Evolutionary conservation across 352 stramenopile species (phyloP), one percentile per base, ranked within the genome.

Genomic region (Globisporangium abappressorium): DNA sequence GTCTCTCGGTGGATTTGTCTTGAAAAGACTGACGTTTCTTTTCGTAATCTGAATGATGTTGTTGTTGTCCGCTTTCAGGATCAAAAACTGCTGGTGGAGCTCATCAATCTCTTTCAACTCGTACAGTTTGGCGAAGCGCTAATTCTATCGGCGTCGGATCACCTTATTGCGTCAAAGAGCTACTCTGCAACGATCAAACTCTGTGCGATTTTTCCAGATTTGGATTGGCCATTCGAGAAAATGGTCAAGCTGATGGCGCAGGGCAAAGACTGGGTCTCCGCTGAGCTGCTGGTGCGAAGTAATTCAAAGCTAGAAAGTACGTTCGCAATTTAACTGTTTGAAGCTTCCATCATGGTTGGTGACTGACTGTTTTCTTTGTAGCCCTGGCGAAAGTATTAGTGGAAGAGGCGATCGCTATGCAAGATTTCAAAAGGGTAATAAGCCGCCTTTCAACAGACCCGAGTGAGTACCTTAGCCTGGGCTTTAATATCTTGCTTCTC

Each of bases 401-500:
- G 8, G 62, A 92, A 14, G 72, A 83, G 70, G 76, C 80, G 6
- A 86, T 90, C 49, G 62, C 66, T 7, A 34, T 81, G 14, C 78
- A 75, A 20, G 81, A 92, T 1, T 89, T 90, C 61, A 90, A 90
- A 55, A 78, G 81, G 30, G 83, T 89, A 75, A 9, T 62, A 26
- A 4, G 11, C 18, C 18, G 7, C 18, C n/a, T 12, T 6, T 9
- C 9, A 6, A 51, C 18, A 24, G 43, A 24, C 5, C 20, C 18
- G 7, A 51, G 43, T 20, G 43, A 24, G 47, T 28, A 36, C 36
- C 11, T 53, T 22, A 22, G 5, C 3, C 18, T 26, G 55, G 26
- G 18, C 5, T 26, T 14, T 30, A 34, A 43, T 3, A 15, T 3
- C 5, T 20, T 26, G 2, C 2, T 11, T 24, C 18, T 61, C 4